Conservation (phyloP, 345 rosid genomes). For the Hypericum androsaemum region DNA sequence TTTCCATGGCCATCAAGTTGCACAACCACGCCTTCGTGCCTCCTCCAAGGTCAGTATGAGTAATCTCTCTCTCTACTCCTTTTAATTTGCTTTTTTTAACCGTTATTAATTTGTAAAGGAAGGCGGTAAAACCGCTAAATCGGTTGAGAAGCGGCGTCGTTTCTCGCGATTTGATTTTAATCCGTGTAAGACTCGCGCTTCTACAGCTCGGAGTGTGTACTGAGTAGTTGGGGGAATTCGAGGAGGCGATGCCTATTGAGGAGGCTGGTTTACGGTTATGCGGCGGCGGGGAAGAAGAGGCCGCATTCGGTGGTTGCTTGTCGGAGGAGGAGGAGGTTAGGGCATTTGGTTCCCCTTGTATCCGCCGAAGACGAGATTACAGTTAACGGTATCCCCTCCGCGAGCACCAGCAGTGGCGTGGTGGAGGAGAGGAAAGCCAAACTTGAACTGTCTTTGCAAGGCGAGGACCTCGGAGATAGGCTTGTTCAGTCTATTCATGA, state of each 20-base stretch:
- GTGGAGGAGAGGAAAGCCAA: conserved; percentile 55
- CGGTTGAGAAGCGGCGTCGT: too few relatives aligned
- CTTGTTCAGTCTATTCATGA: conserved; percentile 79
- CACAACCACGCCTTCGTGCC: too few relatives aligned
- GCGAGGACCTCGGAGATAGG: conserved; percentile 55
- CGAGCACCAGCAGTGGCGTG: conserved; percentile 42
- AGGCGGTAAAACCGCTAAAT: too few relatives aligned
- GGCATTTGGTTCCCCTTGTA: conserved; percentile 31
- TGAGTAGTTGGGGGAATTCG: conserved; percentile 37
- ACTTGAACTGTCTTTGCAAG: conserved; percentile 54
- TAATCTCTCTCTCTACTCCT: too few relatives aligned
- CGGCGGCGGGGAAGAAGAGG: conserved; percentile 28
- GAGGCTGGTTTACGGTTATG: not conserved
- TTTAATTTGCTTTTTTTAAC: too few relatives aligned
- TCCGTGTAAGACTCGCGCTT: not conserved
- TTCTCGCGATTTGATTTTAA: too few relatives aligned
- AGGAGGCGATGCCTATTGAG: conserved; percentile 33
- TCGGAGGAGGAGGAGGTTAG: conserved; percentile 31
- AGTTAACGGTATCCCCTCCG: conserved; percentile 50
- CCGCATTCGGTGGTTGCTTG: conserved; percentile 2
- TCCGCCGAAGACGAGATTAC: conserved; percentile 70
- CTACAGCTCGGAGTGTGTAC: conserved; percentile 22
- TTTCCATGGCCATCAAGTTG: conserved; percentile 44
- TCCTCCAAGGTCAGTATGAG: too few relatives aligned
- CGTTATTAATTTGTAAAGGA: too few relatives aligned